Conservation (phyloP, 768 basidiomycete species). For the Naganishia randhawae region DNA sequence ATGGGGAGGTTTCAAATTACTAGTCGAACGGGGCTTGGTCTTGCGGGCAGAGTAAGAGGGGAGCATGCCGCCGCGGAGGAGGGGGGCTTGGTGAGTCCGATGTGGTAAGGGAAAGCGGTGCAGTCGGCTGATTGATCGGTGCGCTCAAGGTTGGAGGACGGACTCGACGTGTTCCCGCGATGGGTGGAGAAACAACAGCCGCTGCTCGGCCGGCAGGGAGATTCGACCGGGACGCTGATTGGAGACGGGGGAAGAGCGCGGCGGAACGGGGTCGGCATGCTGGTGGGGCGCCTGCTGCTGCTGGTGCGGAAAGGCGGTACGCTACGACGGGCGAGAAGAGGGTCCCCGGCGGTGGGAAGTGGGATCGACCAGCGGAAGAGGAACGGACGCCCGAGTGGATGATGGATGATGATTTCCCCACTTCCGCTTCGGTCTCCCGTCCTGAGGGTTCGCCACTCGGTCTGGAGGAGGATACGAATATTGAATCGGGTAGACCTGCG, state of each 20-base stretch:
- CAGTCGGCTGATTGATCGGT: too few species aligned
- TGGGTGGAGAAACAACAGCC: too few species aligned
- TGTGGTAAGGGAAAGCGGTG: background rate
- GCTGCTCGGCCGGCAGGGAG: background rate
- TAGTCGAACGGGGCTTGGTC: background rate
- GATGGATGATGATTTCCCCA: conserved; percentile 10
- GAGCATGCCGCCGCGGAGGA: background rate
- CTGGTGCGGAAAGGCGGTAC: conserved; percentile 1
- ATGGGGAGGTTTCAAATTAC: conserved; percentile 6
- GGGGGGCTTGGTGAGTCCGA: background rate
- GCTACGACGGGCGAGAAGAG: background rate
- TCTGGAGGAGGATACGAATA: background rate
- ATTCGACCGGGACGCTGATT: background rate
- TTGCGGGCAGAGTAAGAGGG: background rate
- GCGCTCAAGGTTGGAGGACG: too few species aligned
- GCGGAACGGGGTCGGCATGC: background rate
- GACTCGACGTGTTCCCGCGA: too few species aligned
- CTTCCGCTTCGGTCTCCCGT: background rate
- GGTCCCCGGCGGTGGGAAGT: background rate
- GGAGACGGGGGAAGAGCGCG: background rate
- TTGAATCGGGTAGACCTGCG: background rate
- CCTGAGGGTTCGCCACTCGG: background rate
- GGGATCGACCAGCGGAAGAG: background rate
- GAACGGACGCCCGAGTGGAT: conserved; percentile 16
- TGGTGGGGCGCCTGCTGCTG: background rate